Evolutionary conservation across 192 early-diverging fungal genomes (phyloP).

Genomic region (Entomortierella parvispora): DNA sequence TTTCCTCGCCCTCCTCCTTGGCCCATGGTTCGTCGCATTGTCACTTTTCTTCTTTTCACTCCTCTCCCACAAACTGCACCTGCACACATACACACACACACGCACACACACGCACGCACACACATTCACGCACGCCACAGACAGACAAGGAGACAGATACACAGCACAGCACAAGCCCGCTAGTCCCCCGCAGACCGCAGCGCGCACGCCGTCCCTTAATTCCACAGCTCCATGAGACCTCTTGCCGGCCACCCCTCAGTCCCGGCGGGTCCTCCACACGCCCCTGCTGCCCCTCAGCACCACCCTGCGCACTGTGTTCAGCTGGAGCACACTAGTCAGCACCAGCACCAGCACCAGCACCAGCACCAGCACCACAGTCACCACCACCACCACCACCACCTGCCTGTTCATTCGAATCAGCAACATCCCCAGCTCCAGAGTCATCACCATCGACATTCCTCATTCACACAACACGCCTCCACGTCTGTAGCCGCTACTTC

Average conservation of each 20-base stretch:
- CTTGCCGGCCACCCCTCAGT: too few relatives aligned
- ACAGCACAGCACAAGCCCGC: too few relatives aligned
- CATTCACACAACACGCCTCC: too few relatives aligned
- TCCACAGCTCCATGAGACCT: too few relatives aligned
- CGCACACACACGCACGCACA: neutral
- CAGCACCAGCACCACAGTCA: neutral
- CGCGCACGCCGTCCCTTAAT: too few relatives aligned
- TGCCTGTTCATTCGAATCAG: too few relatives aligned
- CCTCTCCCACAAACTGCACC: neutral
- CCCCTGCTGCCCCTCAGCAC: too few relatives aligned
- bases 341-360: constrained; percentile 5
- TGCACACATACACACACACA: neutral
- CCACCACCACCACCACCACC: neutral
- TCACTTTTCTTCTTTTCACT: neutral
- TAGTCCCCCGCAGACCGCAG: too few relatives aligned
- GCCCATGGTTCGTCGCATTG: neutral
- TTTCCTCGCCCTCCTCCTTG: neutral
- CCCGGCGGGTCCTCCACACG: too few relatives aligned
- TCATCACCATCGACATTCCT: neutral
- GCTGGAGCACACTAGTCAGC: neutral
- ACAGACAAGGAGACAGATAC: too few relatives aligned
- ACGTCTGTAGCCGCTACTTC: too few relatives aligned
- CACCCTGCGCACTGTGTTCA: neutral
- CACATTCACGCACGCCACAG: too few relatives aligned
- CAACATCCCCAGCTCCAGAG: neutral